Evolutionary conservation across 2,329 filamentous ascomycete species (phyloP), one percentile per base, ranked within the genome.

Genomic region (Nemania bipapillata): DNA sequence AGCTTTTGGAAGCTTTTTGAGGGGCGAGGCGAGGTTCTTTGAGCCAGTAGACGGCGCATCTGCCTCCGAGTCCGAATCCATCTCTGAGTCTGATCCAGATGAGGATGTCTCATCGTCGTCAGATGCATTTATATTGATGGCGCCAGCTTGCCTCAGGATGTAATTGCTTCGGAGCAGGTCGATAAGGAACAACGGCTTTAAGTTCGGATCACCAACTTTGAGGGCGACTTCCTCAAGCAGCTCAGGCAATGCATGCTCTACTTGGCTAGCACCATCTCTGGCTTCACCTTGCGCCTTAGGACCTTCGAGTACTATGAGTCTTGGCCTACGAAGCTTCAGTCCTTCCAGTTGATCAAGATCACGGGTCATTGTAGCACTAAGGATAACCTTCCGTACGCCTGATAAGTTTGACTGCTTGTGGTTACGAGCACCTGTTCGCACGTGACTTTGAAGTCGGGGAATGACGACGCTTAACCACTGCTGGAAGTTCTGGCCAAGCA

Each of bases 341-440:
- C 89, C 90, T 63, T 88, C 91, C 22, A 98, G 83, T 68, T 96
- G 90, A 40, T 91, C 92, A 55, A 97, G 83, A 76, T 98, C 94
- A 65, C 90, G 87, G 1, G 94, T 97, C 89, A 98, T 93, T 0
- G 95, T 97, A 5, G 95, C 96, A 78, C 93, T 97, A 2, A 97
- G 86, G 60, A 98, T 87, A 20, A 97, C 86, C 80, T 97, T 98
- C 58, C 90, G 89, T 2, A 96, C 84, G 17, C 84, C 86, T 4
- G 80, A 82, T 49, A 85, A 80, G 62, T 85, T 83, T 63, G 84
- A 83, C 57, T 86, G 83, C 24, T 83, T 83, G 70, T 86, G 86
- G 72, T 88, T 86, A 55, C 87, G 82, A 2, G 84, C 81, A 26
- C 85, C 84, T 72, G 85, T 85, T 1, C 81, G 78, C 49, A 83